These are phyloP conservation scores for Plectosphaerella sp. DNA, from an alignment of 2,329 filamentous ascomycete species.

Conservation along the genomic window DNA sequence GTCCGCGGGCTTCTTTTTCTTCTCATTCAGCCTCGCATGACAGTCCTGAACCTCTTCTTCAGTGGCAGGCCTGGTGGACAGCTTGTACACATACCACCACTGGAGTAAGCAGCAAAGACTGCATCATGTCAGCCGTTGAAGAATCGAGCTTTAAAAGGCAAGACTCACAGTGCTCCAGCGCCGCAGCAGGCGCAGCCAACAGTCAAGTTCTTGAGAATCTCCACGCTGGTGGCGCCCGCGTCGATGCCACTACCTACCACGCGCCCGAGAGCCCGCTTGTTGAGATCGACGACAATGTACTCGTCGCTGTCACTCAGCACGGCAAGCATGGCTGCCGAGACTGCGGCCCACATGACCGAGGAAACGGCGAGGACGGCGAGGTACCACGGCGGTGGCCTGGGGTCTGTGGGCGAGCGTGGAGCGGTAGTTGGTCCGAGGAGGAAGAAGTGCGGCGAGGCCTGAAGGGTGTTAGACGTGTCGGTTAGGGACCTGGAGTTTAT, in stretches of 20 bases:
- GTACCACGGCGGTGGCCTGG: background rate
- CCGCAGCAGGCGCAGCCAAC: background rate
- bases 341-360: background rate
- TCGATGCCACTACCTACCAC: background rate
- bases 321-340: background rate
- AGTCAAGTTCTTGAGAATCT: background rate
- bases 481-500: background rate
- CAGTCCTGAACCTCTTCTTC: too few relatives aligned
- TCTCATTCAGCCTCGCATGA: too few relatives aligned
- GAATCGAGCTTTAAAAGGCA: too few relatives aligned
- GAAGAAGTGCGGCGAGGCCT: background rate
- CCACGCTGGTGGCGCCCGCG: background rate
- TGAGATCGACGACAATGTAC: background rate
- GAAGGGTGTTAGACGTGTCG: background rate
- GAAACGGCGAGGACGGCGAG: background rate
- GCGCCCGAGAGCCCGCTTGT: background rate
- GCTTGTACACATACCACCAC: background rate
- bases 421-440: background rate
- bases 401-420: background rate
- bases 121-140: background rate
- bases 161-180: background rate
- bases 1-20: too few relatives aligned
- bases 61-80: background rate
- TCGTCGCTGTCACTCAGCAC: background rate
- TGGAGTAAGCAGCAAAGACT: background rate